phyloP scores from a whole-genome alignment of 2,329 filamentous ascomycete genomes.

The Metarhizium guizhouense region DNA sequence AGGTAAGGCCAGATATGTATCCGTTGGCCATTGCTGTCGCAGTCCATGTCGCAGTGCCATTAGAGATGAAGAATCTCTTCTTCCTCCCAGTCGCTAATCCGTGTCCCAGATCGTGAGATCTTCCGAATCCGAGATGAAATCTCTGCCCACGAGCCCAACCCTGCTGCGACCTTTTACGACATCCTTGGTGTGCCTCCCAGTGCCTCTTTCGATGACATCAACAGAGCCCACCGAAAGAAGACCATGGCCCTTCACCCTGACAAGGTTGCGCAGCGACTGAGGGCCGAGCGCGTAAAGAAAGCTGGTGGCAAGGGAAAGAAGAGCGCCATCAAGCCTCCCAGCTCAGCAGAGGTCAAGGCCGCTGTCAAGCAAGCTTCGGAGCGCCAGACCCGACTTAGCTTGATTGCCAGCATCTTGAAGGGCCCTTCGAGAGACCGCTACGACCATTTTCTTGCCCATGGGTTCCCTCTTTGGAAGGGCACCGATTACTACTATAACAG shows the following conservation, averaged over 20 bases:
- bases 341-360: slow-evolving; percentile 64
- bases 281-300: slow-evolving; percentile 55
- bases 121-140: slow-evolving; percentile 92
- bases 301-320: slow-evolving; percentile 42
- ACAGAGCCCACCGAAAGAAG: slow-evolving; percentile 87
- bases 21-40: not conserved
- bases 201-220: slow-evolving; percentile 79
- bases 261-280: slow-evolving; percentile 82
- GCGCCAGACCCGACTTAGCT: slow-evolving; percentile 72
- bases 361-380: slow-evolving; percentile 75
- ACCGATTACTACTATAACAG: slow-evolving; percentile 97
- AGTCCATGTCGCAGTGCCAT: not conserved
- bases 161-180: slow-evolving; percentile 84
- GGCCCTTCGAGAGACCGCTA: slow-evolving; percentile 77
- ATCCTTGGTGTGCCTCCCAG: slow-evolving; percentile 69
- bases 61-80: not conserved
- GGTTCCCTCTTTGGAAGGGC: slow-evolving; percentile 93
- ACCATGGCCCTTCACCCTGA: slow-evolving; percentile 81
- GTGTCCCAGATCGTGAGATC: slow-evolving; percentile 80
- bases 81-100: not conserved
- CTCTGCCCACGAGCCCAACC: slow-evolving; percentile 63
- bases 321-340: slow-evolving; percentile 60
- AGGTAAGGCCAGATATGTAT: slow-evolving; percentile 39
- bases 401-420: slow-evolving; percentile 79
- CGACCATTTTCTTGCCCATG: slow-evolving; percentile 86